These are phyloP conservation scores for Botryotinia calthae DNA, from an alignment of 2,329 filamentous ascomycete genomes.

Conservation along the genomic window DNA sequence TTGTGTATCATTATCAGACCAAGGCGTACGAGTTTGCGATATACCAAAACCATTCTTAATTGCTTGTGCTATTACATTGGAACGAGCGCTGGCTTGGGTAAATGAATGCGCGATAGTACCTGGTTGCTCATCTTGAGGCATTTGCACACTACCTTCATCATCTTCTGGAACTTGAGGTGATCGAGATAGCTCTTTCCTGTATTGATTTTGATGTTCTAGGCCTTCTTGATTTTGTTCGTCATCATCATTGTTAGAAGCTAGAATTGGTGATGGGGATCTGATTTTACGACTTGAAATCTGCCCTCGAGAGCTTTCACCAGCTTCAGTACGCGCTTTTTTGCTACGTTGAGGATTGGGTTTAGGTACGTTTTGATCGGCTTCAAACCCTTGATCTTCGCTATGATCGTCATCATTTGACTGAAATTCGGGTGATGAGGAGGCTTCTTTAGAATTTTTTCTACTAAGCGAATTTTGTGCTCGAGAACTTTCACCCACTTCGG, in stretches of 20 bases:
- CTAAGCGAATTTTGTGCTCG: not conserved
- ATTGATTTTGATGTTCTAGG: not conserved
- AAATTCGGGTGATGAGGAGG: not conserved
- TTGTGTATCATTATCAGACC: conserved; percentile 42
- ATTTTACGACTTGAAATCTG: not conserved
- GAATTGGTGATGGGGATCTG: not conserved
- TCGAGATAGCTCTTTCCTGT: not conserved
- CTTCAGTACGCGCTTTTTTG: not conserved
- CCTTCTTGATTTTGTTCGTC: not conserved
- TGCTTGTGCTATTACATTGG: not conserved
- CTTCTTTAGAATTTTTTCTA: not conserved
- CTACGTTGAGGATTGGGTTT: not conserved
- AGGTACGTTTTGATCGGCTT: conserved; percentile 27
- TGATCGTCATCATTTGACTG: not conserved
- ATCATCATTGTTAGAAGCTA: not conserved
- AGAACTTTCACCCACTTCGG: not conserved
- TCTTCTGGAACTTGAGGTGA: not conserved
- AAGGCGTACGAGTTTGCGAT: conserved; percentile 33
- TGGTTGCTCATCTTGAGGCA: not conserved
- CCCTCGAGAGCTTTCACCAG: not conserved
- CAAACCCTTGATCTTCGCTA: conserved; percentile 31
- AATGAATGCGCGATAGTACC: not conserved
- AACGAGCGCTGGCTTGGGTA: not conserved
- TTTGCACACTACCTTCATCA: not conserved
- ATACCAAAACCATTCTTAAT: not conserved